phyloP scores from a whole-genome alignment of 768 basidiomycete genomes.

The Kwoniella dendrophila region DNA sequence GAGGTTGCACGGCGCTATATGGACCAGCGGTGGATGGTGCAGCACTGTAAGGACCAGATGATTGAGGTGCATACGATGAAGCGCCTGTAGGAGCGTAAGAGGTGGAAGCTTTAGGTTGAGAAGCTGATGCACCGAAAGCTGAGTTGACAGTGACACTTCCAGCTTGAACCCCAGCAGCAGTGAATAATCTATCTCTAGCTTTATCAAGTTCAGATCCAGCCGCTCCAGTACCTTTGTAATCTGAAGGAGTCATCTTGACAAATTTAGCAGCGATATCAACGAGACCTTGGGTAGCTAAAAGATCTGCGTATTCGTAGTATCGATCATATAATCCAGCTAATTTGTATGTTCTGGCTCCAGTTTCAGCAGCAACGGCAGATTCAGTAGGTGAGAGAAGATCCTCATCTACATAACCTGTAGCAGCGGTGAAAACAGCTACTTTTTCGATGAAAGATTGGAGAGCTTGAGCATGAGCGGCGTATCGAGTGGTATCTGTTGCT shows the following conservation, averaged over 20 bases:
- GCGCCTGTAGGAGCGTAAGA: conserved; percentile 13
- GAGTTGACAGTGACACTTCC: conserved; percentile 10
- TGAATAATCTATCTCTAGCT: conserved; percentile 46
- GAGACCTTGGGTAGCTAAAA: conserved; percentile 87
- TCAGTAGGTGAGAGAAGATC: conserved; percentile 64
- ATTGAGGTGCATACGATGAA: conserved; percentile 16
- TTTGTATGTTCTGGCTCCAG: conserved; percentile 70
- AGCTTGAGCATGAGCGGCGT: conserved; percentile 64
- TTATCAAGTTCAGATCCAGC: conserved; percentile 45
- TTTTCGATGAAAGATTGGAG: conserved; percentile 95
- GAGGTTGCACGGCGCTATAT: conserved; percentile 3
- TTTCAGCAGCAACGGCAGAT: conserved; percentile 58
- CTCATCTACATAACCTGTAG: conserved; percentile 61
- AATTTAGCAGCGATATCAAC: conserved; percentile 78
- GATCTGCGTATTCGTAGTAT: conserved; percentile 93
- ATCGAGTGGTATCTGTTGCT: conserved; percentile 55
- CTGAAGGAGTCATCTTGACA: conserved; percentile 73
- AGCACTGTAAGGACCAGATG: conserved; percentile 11
- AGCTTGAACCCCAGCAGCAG: conserved; percentile 32
- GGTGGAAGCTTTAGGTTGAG: conserved; percentile 1
- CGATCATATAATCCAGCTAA: conserved; percentile 83
- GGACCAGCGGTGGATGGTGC: conserved; percentile 8
- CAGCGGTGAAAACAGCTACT: conserved; percentile 85
- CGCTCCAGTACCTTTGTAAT: conserved; percentile 69
- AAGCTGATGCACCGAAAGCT: conserved; percentile 6